These are phyloP conservation scores for Malbranchea cinnamomea DNA, from an alignment of 2,329 filamentous ascomycete genomes.

Conservation along the genomic window DNA sequence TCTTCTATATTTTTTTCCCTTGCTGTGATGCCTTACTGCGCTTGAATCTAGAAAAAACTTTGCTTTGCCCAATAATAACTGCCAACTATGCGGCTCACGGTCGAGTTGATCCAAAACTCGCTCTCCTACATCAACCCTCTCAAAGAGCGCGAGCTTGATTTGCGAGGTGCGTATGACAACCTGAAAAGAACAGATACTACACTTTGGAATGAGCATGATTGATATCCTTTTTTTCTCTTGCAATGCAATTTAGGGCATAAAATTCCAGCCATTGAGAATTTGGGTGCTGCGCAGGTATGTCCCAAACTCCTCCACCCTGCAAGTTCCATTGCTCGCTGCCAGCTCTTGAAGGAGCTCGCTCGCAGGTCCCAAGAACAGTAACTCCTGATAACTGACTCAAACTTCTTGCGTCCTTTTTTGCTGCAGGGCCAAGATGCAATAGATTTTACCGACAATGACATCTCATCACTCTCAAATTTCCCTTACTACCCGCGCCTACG, in stretches of 20 bases:
- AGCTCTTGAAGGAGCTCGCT: slow-evolving; percentile 2
- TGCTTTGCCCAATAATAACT: background rate
- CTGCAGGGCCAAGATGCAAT: slow-evolving; percentile 85
- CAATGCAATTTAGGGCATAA: slow-evolving; percentile 66
- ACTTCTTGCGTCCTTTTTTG: slow-evolving; percentile 7
- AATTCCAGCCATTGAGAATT: slow-evolving; percentile 92
- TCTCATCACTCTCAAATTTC: slow-evolving; percentile 78
- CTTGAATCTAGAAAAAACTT: background rate
- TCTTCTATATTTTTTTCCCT: background rate
- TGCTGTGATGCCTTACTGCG: slow-evolving; percentile 18
- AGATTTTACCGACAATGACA: slow-evolving; percentile 97
- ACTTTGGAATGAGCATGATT: slow-evolving; percentile 65
- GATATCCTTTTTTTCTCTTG: slow-evolving; percentile 50
- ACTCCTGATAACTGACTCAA: background rate
- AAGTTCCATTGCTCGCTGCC: background rate
- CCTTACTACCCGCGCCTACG: slow-evolving; percentile 77
- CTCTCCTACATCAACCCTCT: slow-evolving; percentile 97
- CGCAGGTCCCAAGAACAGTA: background rate
- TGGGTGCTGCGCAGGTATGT: slow-evolving; percentile 83
- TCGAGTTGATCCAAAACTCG: slow-evolving; percentile 84
- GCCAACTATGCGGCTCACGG: slow-evolving; percentile 72
- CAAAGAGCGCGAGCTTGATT: slow-evolving; percentile 96
- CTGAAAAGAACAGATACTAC: slow-evolving; percentile 96
- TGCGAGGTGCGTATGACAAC: slow-evolving; percentile 69
- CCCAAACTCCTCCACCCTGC: background rate